phyloP scores from a whole-genome alignment of 768 basidiomycete genomes.

The Phanerodontia chrysosporium region DNA sequence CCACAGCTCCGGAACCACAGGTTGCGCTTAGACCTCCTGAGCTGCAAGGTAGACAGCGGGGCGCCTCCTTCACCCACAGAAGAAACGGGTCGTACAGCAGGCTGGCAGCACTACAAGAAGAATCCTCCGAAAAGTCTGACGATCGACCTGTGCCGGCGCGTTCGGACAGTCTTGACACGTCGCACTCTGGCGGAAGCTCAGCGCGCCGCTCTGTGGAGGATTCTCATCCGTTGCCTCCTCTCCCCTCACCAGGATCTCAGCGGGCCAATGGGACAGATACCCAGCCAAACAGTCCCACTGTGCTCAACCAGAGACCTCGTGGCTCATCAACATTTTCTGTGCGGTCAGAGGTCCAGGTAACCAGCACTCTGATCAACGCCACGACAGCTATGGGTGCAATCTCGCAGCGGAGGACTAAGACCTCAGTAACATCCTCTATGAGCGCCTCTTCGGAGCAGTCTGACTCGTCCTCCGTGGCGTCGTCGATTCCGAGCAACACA shows the following conservation, averaged over 20 bases:
- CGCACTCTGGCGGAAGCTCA: background rate
- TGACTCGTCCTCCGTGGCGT: conserved; percentile 30
- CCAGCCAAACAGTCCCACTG: conserved; percentile 45
- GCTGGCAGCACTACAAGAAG: conserved; percentile 62
- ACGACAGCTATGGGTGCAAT: conserved; percentile 63
- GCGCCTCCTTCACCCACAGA: conserved; percentile 47
- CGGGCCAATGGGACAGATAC: conserved; percentile 31
- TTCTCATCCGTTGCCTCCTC: conserved; percentile 64
- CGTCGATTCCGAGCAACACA: conserved; percentile 38
- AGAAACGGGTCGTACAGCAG: conserved; percentile 53
- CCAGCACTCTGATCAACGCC: conserved; percentile 48
- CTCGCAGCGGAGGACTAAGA: conserved; percentile 60
- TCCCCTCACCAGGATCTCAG: conserved; percentile 42
- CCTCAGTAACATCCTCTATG: conserved; percentile 52
- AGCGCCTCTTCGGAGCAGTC: conserved; percentile 36
- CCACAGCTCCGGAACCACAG: conserved; percentile 22
- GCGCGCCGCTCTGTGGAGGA: conserved; percentile 24
- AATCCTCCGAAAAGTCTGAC: conserved; percentile 30
- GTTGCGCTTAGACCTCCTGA: conserved; percentile 29
- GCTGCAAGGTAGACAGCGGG: conserved; percentile 37
- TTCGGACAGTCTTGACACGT: background rate
- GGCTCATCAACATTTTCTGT: conserved; percentile 45
- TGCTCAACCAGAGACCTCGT: conserved; percentile 48
- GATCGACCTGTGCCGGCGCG: background rate
- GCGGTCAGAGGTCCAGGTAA: conserved; percentile 25